A percentile compares a stretch with the other conserved stretches of the same genome.
phyloP scores from a whole-genome alignment of 768 basidiomycete genomes.

The Mycena filopes region DNA sequence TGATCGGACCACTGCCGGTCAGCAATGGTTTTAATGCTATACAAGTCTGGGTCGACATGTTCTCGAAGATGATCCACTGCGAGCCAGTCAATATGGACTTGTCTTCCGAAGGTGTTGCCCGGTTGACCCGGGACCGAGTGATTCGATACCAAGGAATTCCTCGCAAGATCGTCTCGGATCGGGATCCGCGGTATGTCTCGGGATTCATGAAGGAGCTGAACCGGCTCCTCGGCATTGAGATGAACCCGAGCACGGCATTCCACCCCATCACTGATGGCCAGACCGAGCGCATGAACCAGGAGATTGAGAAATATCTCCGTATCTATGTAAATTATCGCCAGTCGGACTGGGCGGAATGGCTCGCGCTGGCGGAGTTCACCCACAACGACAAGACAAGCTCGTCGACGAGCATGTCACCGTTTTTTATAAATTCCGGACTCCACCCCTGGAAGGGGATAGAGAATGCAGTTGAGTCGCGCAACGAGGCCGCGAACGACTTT shows the following conservation, averaged over 20 bases:
- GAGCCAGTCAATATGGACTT: too few species aligned
- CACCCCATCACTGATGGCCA: slow-evolving; percentile 30
- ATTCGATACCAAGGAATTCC: too few species aligned
- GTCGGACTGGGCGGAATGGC: slow-evolving; percentile 39
- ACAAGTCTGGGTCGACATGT: not conserved
- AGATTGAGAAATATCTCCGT: slow-evolving; percentile 39
- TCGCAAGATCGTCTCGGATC: too few species aligned
- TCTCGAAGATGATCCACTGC: too few species aligned
- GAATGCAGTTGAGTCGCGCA: too few species aligned
- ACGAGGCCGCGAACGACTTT: too few species aligned
- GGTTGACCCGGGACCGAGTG: too few species aligned
- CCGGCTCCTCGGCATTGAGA: not conserved
- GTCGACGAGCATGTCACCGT: too few species aligned
- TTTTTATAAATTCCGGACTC: too few species aligned
- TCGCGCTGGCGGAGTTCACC: slow-evolving; percentile 42
- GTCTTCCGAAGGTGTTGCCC: too few species aligned
- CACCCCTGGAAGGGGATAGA: too few species aligned
- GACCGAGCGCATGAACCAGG: slow-evolving; percentile 41
- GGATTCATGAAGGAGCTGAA: not conserved
- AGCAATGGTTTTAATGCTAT: not conserved
- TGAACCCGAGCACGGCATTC: slow-evolving; percentile 11
- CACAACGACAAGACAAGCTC: too few species aligned
- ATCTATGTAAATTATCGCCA: slow-evolving; percentile 38
- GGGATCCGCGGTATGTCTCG: not conserved
- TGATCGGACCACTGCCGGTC: not conserved